Base-by-base conservation (phyloP, 495 filamentous ascomycete genomes). In the Schizothecium vesticola region DNA sequence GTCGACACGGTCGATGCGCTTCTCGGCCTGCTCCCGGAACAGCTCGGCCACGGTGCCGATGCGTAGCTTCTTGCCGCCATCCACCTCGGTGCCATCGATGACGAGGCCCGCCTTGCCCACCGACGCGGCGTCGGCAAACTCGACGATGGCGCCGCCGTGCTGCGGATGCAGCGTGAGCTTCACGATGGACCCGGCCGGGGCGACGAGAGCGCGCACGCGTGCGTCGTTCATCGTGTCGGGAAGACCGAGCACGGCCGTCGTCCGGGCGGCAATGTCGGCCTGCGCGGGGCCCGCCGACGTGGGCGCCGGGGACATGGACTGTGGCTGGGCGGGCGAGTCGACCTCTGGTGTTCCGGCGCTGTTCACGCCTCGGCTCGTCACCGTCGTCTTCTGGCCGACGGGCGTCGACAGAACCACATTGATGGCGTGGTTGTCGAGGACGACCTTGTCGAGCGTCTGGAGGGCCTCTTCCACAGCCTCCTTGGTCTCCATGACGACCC, bases 141-240 rank as follows among this genome's bases (percentile, higher is more conserved):
- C 95, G 57, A 97, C 83, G 62, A 94, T 89, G 11, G 93, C 95
- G n/a, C 95, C 94, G 70, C 89, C 86, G 67, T 95, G 91, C 62
- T 92, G 86, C 2, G 92, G 92, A 55, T 90, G 87, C 3, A 94
- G 83, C 5, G 86, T 81, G 6, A 86, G 74, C 70, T 93, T 93
- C 73, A 89, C 85, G 2, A 85, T 83, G 2, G 83, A 68, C 36
- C 89, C 89, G 43, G 90, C 85, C 12, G 86, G 84, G 67, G 91
- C 89, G 10, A 89, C 85, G 16, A 84, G 73, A 56, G 87, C 84
- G n/a, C 85, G 83, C 28, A 92, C 83, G 72, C 91, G 90, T 19
- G 84, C 82, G 66, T 90, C 88, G 73, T 90, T 92, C 71, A 92
- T 82, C 13, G 89, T 90, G 67, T 90, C 90, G 23, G 91, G 88